Evolutionary conservation across 78 protist species (phyloP), one percentile per base, ranked within the genome.

Genomic region (Anaeramoeba flamelloides): DNA sequence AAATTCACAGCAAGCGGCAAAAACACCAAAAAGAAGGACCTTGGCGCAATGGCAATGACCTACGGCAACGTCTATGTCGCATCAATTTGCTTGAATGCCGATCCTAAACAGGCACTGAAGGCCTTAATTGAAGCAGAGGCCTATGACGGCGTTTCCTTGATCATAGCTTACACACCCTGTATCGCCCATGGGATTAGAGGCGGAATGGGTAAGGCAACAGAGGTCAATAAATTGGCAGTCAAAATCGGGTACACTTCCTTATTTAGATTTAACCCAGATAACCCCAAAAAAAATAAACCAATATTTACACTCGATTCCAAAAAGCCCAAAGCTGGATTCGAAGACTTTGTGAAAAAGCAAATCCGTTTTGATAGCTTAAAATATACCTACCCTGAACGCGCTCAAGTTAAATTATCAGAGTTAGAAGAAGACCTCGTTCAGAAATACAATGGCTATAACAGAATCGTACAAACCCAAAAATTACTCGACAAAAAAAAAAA

Each of bases 221-320:
- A n/a, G n/a, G n/a, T n/a, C n/a, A n/a, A n/a, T n/a, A n/a, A n/a
- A n/a, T n/a, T n/a, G n/a, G 89, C 93, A 30, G 89, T 88, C 17
- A 87, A 88, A 30, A 64, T 76, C 30, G 92, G 92, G n/a, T 75
- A 76, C 74, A 88, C 92, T 90, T 84, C 88, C 2, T 83, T 92
- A 38, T 92, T 88, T 74, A 84, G 95, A 1, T 92, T 41, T 85
- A 75, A 92, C 81, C 95, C 95, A 2, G 2, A 0, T 8, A 74
- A 69, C 32, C 69, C 0, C 1, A 74, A 2, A 8, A 37, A 2
- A 8, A 90, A 90, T 33, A 39, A 86, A 78, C 76, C 77, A 36
- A 86, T 85, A 41, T 79, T 91, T 38, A 40, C 1, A 74, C 82
- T 88, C 64, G 93, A 90, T 84, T 38, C 83, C 8, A 41, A 41